phyloP scores from a whole-genome alignment of 768 basidiomycete genomes.

The Rhodosporidiobolus odoratus region DNA sequence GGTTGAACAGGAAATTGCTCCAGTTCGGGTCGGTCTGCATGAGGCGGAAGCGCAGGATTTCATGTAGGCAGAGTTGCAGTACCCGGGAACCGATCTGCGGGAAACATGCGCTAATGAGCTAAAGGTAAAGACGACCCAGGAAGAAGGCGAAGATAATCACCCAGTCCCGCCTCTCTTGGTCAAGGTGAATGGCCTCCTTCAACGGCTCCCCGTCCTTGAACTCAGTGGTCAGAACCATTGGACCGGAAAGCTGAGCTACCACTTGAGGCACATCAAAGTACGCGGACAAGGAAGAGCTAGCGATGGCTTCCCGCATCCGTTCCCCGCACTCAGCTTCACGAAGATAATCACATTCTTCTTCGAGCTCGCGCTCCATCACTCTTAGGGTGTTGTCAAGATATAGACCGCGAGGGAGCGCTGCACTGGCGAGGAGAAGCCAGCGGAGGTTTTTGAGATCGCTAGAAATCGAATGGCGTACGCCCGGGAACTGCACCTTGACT shows the following conservation, averaged over 20 bases:
- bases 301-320: constrained; percentile 52
- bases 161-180: constrained; percentile 63
- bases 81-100: constrained; percentile 78
- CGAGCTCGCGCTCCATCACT: constrained; percentile 81
- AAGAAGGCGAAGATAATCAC: constrained; percentile 50
- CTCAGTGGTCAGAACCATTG: constrained; percentile 84
- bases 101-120: not conserved
- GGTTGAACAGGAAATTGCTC: constrained; percentile 72
- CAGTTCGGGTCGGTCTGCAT: constrained; percentile 99
- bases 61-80: constrained; percentile 77
- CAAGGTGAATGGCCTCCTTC: constrained; percentile 55
- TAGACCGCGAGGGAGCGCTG: constrained; percentile 75
- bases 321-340: constrained; percentile 71
- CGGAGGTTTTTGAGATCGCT: constrained; percentile 83
- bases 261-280: constrained; percentile 77
- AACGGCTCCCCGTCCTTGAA: constrained; percentile 72
- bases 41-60: constrained; percentile 79
- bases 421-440: constrained; percentile 70
- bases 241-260: constrained; percentile 73
- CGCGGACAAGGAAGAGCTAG: constrained; percentile 53
- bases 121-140: not conserved
- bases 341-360: constrained; percentile 85
- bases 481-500: constrained; percentile 89
- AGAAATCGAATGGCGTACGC: constrained; percentile 75
- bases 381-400: constrained; percentile 83